Conservation (phyloP, 1,284 basidiomycete genomes). For the Tilletiopsis washingtonensis region DNA sequence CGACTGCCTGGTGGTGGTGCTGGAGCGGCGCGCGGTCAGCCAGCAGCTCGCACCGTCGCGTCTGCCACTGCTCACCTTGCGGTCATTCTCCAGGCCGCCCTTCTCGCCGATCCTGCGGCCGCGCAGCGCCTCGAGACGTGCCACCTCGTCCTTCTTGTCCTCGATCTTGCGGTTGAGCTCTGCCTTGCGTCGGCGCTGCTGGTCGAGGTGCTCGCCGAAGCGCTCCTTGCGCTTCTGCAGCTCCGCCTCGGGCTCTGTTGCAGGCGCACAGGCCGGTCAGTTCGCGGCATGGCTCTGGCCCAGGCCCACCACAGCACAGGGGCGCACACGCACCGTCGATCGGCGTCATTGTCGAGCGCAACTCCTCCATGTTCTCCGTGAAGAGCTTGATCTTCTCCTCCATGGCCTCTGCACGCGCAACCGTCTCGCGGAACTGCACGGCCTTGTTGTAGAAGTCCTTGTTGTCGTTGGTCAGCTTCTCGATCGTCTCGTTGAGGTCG, state of each 20-base stretch:
- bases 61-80: conserved; percentile 40
- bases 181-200: conserved; percentile 54
- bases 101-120: conserved; percentile 27
- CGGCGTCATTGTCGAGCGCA: conserved; percentile 56
- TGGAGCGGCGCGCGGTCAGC: neutral
- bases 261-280: no score
- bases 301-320: neutral
- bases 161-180: conserved; percentile 54
- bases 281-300: neutral
- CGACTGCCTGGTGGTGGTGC: conserved; percentile 60
- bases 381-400: conserved; percentile 61
- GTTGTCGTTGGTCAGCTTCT: conserved; percentile 62
- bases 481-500: conserved; percentile 30
- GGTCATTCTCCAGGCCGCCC: conserved; percentile 43
- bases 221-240: conserved; percentile 62
- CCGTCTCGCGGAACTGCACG: conserved; percentile 74
- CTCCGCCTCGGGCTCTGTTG: conserved; percentile 67
- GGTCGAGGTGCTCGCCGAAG: conserved; percentile 62
- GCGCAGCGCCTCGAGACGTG: conserved; percentile 15
- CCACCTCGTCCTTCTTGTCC: conserved; percentile 56
- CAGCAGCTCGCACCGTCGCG: neutral
- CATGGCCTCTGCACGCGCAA: conserved; percentile 63
- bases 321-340: conserved; percentile 57
- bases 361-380: conserved; percentile 59
- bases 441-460: conserved; percentile 73